Conservation (phyloP, 2,329 filamentous ascomycete genomes). For the Sporothrix brasiliensis region DNA sequence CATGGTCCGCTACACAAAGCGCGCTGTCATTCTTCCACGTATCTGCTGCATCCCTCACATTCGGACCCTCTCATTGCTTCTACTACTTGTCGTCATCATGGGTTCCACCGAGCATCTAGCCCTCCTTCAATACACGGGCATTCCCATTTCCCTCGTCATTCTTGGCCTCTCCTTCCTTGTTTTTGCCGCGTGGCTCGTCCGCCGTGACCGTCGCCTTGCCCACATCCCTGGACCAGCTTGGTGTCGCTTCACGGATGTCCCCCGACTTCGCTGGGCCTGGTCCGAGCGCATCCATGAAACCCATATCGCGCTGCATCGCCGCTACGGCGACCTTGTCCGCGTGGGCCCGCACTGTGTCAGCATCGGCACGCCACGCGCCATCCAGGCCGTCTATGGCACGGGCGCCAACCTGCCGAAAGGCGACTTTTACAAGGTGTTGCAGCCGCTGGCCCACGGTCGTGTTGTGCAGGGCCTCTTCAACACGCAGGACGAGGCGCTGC, state of each 20-base stretch:
- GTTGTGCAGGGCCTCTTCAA: conserved; percentile 31
- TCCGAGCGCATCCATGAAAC: conserved; percentile 24
- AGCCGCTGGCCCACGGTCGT: conserved; percentile 28
- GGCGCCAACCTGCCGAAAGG: conserved; percentile 26
- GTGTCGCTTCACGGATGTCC: conserved; percentile 13
- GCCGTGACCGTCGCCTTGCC: conserved; percentile 17
- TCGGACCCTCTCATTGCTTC: too few species aligned
- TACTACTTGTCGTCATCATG: neutral
- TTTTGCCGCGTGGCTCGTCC: neutral
- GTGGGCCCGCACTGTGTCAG: conserved; percentile 26
- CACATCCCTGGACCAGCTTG: conserved; percentile 28
- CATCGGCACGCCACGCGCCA: conserved; percentile 22
- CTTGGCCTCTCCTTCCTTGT: neutral
- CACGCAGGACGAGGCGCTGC: conserved; percentile 26
- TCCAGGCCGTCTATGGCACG: conserved; percentile 26
- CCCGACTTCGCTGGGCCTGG: conserved; percentile 28
- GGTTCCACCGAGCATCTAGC: neutral
- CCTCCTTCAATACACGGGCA: neutral
- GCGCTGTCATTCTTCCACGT: too few species aligned
- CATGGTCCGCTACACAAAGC: too few species aligned
- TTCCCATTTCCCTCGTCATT: neutral
- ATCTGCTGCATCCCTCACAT: too few species aligned
- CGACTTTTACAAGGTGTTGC: conserved; percentile 28
- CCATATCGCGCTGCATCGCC: conserved; percentile 24
- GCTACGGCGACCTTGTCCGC: conserved; percentile 26